Evolutionary conservation across 495 filamentous ascomycete species (phyloP), one percentile per base, ranked within the genome.

Genomic region (Hypoxylon intermedium): DNA sequence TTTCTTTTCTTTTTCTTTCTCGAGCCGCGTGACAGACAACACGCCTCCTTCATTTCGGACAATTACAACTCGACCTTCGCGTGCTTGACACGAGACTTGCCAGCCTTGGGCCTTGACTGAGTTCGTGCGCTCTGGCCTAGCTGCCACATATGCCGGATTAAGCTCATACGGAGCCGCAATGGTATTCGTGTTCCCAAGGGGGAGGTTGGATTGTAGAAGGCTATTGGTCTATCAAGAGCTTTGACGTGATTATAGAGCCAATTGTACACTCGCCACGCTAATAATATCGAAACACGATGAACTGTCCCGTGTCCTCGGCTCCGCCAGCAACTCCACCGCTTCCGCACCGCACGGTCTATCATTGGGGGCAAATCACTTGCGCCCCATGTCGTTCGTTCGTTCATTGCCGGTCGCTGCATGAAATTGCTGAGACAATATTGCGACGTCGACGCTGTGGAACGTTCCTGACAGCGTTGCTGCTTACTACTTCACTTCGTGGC

Each of bases 271-370:
- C 15, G 44, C 55, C 44, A 50, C 56, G 62, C 62, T 60, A 65
- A 65, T 65, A 53, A 65, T 57, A 65, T 60, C 56, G 51, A 56
- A 47, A 65, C 62, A 65, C 62, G 62, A 65, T 30, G 46, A 60
- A 54, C 61, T 51, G 31, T 40, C 55, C 42, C 55, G 56, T 47
- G 56, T 57, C 56, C 33, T 48, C 62, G 62, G 56, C 56, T 65
- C 62, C 62, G 62, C 62, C 34, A 46, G 23, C 23, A 21, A 30
- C 54, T 60, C 61, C 51, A 65, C 55, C 55, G 55, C 50, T 53
- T 60, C 61, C 61, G 61, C 50, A 65, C 52, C 61, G 55, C 51
- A 36, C 44, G 15, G 15, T 38, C 36, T 15, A 38, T 38, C 18
- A 46, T 60, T 49, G 55, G 45, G 50, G 51, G 20, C 6, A 9